Conservation (phyloP, 331 rosid genomes). For the Erythrophleum ivorense region DNA sequence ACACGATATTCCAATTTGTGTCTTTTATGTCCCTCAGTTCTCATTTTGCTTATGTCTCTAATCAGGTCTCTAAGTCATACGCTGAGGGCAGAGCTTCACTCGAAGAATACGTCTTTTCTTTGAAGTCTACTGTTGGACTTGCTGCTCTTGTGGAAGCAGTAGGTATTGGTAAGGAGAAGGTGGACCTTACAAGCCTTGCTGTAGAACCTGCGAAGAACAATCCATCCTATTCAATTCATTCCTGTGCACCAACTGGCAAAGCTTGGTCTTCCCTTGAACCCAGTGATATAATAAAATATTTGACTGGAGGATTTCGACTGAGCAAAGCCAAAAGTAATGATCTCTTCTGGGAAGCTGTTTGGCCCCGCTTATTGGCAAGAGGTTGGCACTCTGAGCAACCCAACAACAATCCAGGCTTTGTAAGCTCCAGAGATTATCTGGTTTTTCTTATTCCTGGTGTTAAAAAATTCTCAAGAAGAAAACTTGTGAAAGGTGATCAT, state of each 20-base stretch:
- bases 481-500: constrained; percentile 74
- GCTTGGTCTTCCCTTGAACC: constrained; percentile 71
- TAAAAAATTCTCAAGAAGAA: constrained; percentile 72
- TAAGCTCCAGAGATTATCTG: constrained; percentile 52
- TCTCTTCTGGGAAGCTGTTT: constrained; percentile 89
- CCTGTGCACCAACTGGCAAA: constrained; percentile 52
- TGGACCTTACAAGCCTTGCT: constrained; percentile 67
- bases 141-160: constrained; percentile 68
- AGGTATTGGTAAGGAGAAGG: constrained; percentile 70
- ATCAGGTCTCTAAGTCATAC: constrained; percentile 70
- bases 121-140: constrained; percentile 70
- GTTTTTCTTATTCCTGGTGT: constrained; percentile 86
- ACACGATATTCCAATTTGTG: neutral
- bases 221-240: constrained; percentile 41
- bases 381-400: constrained; percentile 95
- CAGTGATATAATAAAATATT: constrained; percentile 58
- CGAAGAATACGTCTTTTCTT: constrained; percentile 63
- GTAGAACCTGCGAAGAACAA: constrained; percentile 60
- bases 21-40: constrained; percentile 27
- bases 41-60: constrained; percentile 37
- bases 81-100: constrained; percentile 62
- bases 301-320: constrained; percentile 68
- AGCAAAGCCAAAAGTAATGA: constrained; percentile 72
- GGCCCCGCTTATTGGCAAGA: constrained; percentile 89
- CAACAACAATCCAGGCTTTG: constrained; percentile 55